Evolutionary conservation across 257 asterid genomes (phyloP).

Genomic region (Cynanchum wilfordii): DNA sequence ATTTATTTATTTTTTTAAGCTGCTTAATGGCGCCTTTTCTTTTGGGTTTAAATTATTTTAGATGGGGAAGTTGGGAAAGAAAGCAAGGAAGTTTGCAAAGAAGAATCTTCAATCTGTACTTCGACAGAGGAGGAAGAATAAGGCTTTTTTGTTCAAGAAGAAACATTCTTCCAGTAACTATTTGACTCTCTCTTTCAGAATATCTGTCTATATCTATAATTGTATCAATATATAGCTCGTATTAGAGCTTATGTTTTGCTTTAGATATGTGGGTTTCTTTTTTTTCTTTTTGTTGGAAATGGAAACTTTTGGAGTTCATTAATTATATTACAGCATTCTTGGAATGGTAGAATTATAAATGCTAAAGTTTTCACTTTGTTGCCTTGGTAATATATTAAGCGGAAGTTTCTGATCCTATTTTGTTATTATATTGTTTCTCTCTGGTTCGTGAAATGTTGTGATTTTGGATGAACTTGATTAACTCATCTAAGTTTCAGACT

Average conservation of each 20-base stretch:
- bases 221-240: background rate
- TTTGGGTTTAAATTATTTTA: background rate
- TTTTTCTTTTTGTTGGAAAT: background rate
- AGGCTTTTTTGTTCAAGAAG: conserved; percentile 59
- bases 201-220: background rate
- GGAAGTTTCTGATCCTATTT: background rate
- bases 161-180: conserved; percentile 42
- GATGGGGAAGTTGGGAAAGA: conserved; percentile 92
- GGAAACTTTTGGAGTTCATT: background rate
- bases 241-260: background rate
- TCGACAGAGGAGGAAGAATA: conserved; percentile 59
- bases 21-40: background rate
- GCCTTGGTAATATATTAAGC: background rate
- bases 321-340: background rate
- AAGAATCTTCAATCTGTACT: conserved; percentile 83
- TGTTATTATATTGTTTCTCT: background rate
- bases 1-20: background rate
- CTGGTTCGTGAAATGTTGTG: background rate
- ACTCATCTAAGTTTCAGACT: background rate
- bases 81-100: conserved; percentile 92
- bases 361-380: background rate
- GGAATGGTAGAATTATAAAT: background rate
- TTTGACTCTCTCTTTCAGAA: background rate
- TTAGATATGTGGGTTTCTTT: background rate
- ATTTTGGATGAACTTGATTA: background rate